Percentiles rank a stretch among this genome's conserved stretches.
Evolutionary conservation across 495 filamentous ascomycete genomes (phyloP).

Genomic region (Haplographium delicatum): DNA sequence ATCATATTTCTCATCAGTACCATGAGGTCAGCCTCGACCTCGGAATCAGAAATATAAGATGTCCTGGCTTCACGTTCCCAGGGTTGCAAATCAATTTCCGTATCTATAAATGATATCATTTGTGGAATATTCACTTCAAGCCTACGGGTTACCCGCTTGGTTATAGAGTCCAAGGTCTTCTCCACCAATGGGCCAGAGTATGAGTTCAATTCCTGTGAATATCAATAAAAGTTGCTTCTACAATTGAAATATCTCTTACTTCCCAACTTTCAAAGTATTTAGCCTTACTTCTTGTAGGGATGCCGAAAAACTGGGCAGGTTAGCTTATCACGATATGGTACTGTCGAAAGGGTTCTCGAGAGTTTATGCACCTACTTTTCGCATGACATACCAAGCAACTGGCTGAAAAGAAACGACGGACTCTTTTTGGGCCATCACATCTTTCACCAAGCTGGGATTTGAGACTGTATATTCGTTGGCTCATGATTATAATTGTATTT

Average conservation of each 20-base stretch:
- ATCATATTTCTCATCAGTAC: constrained; percentile 50
- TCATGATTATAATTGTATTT: neutral
- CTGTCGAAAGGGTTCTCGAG: too few relatives aligned
- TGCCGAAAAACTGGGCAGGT: constrained; percentile 43
- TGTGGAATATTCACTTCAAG: constrained; percentile 41
- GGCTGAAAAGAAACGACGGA: constrained; percentile 29
- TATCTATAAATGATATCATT: constrained; percentile 53
- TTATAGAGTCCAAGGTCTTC: constrained; percentile 38
- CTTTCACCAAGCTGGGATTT: constrained; percentile 40
- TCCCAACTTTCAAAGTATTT: constrained; percentile 14
- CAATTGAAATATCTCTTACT: neutral
- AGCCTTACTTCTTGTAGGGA: constrained; percentile 26
- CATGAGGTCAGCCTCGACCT: constrained; percentile 47
- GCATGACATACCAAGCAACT: constrained; percentile 35
- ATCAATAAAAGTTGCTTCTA: constrained; percentile 17
- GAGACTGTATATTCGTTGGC: constrained; percentile 26
- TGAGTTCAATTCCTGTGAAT: constrained; percentile 32
- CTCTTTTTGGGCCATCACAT: constrained; percentile 34
- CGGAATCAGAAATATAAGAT: constrained; percentile 24
- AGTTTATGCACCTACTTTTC: constrained; percentile 6
- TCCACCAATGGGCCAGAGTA: constrained; percentile 36
- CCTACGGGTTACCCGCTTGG: constrained; percentile 28
- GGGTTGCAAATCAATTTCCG: constrained; percentile 51
- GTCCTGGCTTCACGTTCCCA: constrained; percentile 53
- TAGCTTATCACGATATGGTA: too few relatives aligned